Percentiles rank a stretch among this genome's conserved stretches.
These are phyloP conservation scores for Pseudozyma flocculosa DNA, from an alignment of 1,284 basidiomycete species.

Conservation along the genomic window DNA sequence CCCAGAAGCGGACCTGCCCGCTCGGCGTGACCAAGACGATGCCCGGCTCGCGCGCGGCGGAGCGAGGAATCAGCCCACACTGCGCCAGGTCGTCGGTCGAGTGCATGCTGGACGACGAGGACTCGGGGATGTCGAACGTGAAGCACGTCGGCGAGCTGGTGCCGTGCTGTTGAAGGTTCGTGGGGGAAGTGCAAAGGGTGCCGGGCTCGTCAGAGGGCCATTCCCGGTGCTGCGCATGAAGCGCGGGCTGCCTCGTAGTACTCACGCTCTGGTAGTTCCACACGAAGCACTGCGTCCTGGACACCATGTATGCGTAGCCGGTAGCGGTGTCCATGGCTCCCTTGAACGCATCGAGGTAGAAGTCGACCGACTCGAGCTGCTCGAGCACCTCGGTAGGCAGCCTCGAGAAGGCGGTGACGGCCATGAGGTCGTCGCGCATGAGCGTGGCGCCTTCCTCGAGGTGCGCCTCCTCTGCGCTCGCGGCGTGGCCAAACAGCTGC, in stretches of 20 bases:
- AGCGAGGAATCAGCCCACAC: conserved; percentile 27
- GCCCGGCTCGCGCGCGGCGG: conserved; percentile 35
- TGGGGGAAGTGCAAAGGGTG: neutral
- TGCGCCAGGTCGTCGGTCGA: conserved; percentile 22
- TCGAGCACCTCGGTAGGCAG: conserved; percentile 36
- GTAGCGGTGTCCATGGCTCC: conserved; percentile 39
- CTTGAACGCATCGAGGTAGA: conserved; percentile 39
- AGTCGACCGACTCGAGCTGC: conserved; percentile 21
- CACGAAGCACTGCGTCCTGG: conserved; percentile 39
- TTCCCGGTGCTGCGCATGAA: too few species aligned
- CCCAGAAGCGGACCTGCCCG: conserved; percentile 39
- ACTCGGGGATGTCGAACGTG: conserved; percentile 29
- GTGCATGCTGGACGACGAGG: conserved; percentile 19
- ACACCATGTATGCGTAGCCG: conserved; percentile 42
- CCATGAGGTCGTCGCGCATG: conserved; percentile 30
- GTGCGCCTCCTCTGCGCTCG: conserved; percentile 9
- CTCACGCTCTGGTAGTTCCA: conserved; percentile 48
- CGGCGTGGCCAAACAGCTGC: neutral
- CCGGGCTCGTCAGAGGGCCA: too few species aligned
- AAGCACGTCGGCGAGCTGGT: conserved; percentile 39
- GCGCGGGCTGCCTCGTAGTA: too few species aligned
- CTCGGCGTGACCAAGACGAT: conserved; percentile 35
- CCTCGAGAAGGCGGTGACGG: conserved; percentile 34
- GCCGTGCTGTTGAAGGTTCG: conserved; percentile 11
- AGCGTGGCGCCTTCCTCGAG: conserved; percentile 38